Conservation (phyloP, 768 basidiomycete genomes). For the Tricholoma sp. region DNA sequence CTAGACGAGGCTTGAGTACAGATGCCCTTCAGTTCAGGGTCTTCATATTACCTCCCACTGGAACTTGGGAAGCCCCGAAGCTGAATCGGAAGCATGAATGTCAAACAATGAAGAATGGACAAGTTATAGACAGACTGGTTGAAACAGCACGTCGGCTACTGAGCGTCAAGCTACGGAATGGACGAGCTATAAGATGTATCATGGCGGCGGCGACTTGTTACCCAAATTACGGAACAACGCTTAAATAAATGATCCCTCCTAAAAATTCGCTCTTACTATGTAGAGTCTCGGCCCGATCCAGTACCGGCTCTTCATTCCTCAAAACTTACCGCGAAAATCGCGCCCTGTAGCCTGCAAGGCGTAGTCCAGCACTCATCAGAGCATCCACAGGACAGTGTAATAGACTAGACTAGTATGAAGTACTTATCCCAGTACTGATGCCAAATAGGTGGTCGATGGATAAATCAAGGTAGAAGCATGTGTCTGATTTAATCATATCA, state of each 20-base stretch:
- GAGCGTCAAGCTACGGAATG: neutral
- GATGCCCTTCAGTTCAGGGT: neutral
- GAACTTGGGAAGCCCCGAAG: slow-evolving; percentile 34
- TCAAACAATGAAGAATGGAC: neutral
- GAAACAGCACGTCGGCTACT: slow-evolving; percentile 23
- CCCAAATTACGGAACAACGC: neutral
- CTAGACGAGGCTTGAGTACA: slow-evolving; percentile 30
- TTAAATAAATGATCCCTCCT: too few relatives aligned
- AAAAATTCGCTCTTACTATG: too few relatives aligned
- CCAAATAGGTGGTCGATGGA: slow-evolving; percentile 19
- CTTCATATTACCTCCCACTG: slow-evolving; percentile 35
- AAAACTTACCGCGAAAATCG: too few relatives aligned
- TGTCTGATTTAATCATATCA: slow-evolving; percentile 38
- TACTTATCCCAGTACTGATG: neutral
- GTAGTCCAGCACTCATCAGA: too few relatives aligned
- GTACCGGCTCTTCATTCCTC: too few relatives aligned
- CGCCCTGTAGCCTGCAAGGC: too few relatives aligned
- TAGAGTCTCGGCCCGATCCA: too few relatives aligned
- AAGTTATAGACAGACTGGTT: slow-evolving; percentile 8
- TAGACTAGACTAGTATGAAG: too few relatives aligned
- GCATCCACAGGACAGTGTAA: too few relatives aligned
- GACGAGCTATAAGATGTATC: slow-evolving; percentile 6
- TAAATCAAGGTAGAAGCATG: too few relatives aligned
- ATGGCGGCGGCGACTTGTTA: slow-evolving; percentile 1
- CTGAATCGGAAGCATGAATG: neutral